Base-by-base conservation (phyloP, 2,329 filamentous ascomycete genomes). In the Chaetomiaceae sp. region DNA sequence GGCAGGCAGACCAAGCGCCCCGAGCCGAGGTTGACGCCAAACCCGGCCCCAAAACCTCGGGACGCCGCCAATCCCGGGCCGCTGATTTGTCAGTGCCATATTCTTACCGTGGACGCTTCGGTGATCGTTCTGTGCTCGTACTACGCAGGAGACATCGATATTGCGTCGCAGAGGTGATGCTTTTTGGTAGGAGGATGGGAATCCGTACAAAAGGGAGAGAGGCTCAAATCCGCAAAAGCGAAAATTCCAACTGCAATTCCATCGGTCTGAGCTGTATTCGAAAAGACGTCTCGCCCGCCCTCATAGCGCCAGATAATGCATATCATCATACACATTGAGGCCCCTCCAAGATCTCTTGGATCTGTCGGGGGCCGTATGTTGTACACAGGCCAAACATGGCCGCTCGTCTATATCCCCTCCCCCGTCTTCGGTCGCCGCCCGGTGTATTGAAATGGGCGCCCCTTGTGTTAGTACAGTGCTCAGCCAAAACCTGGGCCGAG, bases 301-400 rank as follows among this genome's bases (percentile, higher is more conserved):
- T 37, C 40, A 33, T 42, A 37, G 41, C 49, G 49, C 53, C 53
- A 49, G 42, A 49, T 42, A 33, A 50, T 52, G 42, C 49, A 49
- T 48, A 23, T 35, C 41, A 48, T 50, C 44, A 49, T 54, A 48
- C 44, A 54, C 47, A 41, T 34, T 12, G 40, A 44, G 16, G 21
- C 34, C 43, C 14, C 45, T 40, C 39, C 44, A 39, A 48, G 34
- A 44, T 41, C 12, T 9, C 27, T 38, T 33, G 38, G 25, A 48
- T 14, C 17, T 45, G 25, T 27, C 42, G 37, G 19, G n/a, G 33
- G 30, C 35, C 35, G 7, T 25, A 17, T 51, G 44, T 51, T 44
- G 9, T 51, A 54, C 52, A 51, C 21, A 39, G 37, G 40, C 48
- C 48, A 35, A n/a, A n/a, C 19, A 35, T 25, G 42, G 40, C 44